Evolutionary conservation across 805 yeast species (phyloP).

Genomic region (Candida ulmi): DNA sequence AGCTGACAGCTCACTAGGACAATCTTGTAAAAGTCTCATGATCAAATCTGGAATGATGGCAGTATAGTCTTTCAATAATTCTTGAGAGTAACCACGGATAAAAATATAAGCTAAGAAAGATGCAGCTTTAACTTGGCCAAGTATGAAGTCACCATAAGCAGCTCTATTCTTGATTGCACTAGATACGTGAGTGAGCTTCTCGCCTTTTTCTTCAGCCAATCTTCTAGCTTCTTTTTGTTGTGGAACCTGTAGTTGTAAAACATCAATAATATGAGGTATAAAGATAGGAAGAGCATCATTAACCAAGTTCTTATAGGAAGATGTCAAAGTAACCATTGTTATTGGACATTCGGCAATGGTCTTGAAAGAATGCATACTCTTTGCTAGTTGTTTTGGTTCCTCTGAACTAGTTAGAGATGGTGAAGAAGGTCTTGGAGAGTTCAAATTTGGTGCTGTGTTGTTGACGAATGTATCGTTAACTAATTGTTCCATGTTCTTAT

Average conservation of each 20-base stretch:
- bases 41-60: slow-evolving; percentile 80
- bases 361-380: slow-evolving; percentile 79
- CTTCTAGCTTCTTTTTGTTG: slow-evolving; percentile 68
- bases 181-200: slow-evolving; percentile 63
- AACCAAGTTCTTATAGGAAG: slow-evolving; percentile 76
- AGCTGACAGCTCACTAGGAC: slow-evolving; percentile 88
- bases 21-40: slow-evolving; percentile 81
- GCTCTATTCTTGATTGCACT: slow-evolving; percentile 70
- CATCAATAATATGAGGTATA: slow-evolving; percentile 73
- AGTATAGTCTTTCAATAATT: slow-evolving; percentile 49
- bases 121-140: slow-evolving; percentile 94
- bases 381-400: slow-evolving; percentile 47
- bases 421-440: slow-evolving; percentile 31
- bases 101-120: slow-evolving; percentile 90
- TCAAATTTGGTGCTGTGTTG: slow-evolving; percentile 14
- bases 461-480: slow-evolving; percentile 64
- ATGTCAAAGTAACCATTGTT: slow-evolving; percentile 87
- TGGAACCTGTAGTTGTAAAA: slow-evolving; percentile 73
- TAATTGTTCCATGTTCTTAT: slow-evolving; percentile 71
- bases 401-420: slow-evolving; percentile 33
- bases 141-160: slow-evolving; percentile 80
- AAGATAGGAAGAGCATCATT: slow-evolving; percentile 67
- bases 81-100: slow-evolving; percentile 75
- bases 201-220: slow-evolving; percentile 49
- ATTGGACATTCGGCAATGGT: slow-evolving; percentile 95